A percentile compares a stretch with the other conserved stretches of the same genome.
These are phyloP conservation scores for Aureoboletus auriporus DNA, from an alignment of 768 basidiomycete species.

Conservation along the genomic window DNA sequence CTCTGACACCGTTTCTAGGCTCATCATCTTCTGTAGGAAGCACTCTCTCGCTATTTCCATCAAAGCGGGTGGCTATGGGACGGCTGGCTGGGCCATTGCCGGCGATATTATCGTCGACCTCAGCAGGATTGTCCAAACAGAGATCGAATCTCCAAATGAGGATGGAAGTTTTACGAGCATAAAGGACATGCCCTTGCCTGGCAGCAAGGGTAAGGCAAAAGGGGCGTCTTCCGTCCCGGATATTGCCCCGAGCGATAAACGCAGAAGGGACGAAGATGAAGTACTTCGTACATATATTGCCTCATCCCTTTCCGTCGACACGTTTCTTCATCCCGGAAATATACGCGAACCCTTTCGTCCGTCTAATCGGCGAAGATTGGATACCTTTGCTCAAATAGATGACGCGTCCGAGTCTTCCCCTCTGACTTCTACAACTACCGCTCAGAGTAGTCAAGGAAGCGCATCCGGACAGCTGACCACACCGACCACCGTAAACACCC, in stretches of 20 bases:
- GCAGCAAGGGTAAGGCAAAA: slow-evolving; percentile 53
- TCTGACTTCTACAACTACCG: too few relatives aligned
- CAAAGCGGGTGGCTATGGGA: slow-evolving; percentile 90
- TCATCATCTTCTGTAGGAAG: slow-evolving; percentile 69
- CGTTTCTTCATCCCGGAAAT: slow-evolving; percentile 38
- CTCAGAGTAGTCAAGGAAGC: too few relatives aligned
- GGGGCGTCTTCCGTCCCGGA: slow-evolving; percentile 9
- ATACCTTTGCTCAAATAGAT: background rate
- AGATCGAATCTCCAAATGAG: slow-evolving; percentile 56
- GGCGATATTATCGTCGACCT: slow-evolving; percentile 87
- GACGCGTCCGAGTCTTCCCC: background rate
- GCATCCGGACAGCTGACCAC: background rate
- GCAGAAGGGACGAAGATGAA: slow-evolving; percentile 54
- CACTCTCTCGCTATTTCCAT: slow-evolving; percentile 71
- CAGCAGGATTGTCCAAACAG: slow-evolving; percentile 59
- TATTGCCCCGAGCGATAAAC: slow-evolving; percentile 37
- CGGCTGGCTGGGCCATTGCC: slow-evolving; percentile 83
- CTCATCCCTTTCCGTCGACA: slow-evolving; percentile 52
- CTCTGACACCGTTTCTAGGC: slow-evolving; percentile 36
- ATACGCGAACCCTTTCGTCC: slow-evolving; percentile 16
- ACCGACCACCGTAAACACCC: background rate
- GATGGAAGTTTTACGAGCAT: slow-evolving; percentile 61
- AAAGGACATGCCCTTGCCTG: slow-evolving; percentile 46
- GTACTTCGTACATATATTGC: slow-evolving; percentile 48
- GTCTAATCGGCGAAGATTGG: slow-evolving; percentile 16